A percentile compares a stretch with the other conserved stretches of the same genome.
These are phyloP conservation scores for Taiozyma sp. DNA, from an alignment of 1,139 yeast species.

Conservation along the genomic window DNA sequence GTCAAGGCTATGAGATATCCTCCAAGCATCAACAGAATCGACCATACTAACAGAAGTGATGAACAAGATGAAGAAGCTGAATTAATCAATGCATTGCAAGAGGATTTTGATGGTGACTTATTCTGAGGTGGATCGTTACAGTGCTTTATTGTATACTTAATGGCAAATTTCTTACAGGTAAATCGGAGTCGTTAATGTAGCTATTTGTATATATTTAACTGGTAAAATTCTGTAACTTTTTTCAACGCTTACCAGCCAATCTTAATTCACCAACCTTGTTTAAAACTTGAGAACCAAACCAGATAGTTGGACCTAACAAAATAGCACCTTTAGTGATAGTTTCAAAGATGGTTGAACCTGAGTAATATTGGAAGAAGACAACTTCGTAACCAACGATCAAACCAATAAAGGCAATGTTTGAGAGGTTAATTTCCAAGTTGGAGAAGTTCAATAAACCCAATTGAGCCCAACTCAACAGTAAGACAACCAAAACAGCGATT, in stretches of 20 bases:
- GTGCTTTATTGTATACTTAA: background rate
- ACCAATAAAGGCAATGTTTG: conserved; percentile 31
- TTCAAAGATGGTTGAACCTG: conserved; percentile 67
- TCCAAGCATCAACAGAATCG: conserved; percentile 23
- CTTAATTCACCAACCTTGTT: conserved; percentile 29
- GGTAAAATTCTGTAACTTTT: background rate
- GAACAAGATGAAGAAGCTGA: conserved; percentile 52
- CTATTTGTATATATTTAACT: background rate
- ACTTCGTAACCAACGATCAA: conserved; percentile 58
- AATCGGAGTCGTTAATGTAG: background rate
- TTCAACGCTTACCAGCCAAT: conserved; percentile 23
- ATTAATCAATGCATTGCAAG: conserved; percentile 46
- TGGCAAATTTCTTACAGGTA: background rate
- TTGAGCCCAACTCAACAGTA: conserved; percentile 45
- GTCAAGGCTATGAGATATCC: conserved; percentile 97
- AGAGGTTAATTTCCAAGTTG: conserved; percentile 27
- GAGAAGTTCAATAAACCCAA: conserved; percentile 42
- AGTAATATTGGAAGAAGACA: conserved; percentile 62
- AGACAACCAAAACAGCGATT: conserved; percentile 34
- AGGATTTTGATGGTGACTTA: conserved; percentile 39
- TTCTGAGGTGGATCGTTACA: conserved; percentile 10
- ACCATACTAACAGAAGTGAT: conserved; percentile 37
- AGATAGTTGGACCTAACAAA: conserved; percentile 52
- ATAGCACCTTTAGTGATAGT: conserved; percentile 52
- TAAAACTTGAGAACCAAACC: conserved; percentile 67